A percentile compares a stretch with the other conserved stretches of the same genome.
Conservation (phyloP, 2,329 filamentous ascomycete genomes). For the Fusarium sp. region DNA sequence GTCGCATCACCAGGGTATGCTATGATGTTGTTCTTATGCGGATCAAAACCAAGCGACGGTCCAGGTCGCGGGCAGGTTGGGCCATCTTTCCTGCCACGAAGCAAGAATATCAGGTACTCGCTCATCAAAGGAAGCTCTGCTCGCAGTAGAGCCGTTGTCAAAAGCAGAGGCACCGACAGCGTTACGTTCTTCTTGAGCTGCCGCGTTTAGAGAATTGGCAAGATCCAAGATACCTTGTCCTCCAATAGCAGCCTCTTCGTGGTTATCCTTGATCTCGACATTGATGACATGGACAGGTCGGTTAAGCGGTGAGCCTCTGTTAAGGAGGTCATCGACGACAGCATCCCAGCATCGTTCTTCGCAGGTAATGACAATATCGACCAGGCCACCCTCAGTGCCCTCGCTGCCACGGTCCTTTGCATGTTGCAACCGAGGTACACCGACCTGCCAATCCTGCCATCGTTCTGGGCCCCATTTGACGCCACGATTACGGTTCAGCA, state of each 20-base stretch:
- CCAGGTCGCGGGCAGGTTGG: conserved; percentile 90
- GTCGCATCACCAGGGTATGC: background rate
- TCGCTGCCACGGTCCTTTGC: conserved; percentile 78
- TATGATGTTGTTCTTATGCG: background rate
- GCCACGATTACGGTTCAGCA: conserved; percentile 90
- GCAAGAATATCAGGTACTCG: conserved; percentile 91
- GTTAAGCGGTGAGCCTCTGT: conserved; percentile 86
- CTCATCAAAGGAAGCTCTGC: conserved; percentile 86
- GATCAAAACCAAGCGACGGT: conserved; percentile 90
- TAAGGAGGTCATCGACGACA: conserved; percentile 91
- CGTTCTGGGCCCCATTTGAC: conserved; percentile 97
- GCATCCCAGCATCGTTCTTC: conserved; percentile 99
- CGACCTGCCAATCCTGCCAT: conserved; percentile 97
- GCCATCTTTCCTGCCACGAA: conserved; percentile 95
- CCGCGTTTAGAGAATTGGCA: conserved; percentile 84
- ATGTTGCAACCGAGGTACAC: conserved; percentile 83
- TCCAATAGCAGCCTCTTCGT: conserved; percentile 92
- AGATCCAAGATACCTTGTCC: conserved; percentile 93
- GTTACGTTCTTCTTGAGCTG: conserved; percentile 80
- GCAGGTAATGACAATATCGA: conserved; percentile 96
- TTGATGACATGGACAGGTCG: conserved; percentile 97
- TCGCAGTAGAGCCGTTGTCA: conserved; percentile 73
- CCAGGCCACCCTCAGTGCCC: conserved; percentile 88
- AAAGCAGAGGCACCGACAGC: conserved; percentile 72
- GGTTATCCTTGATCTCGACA: conserved; percentile 97